Base-by-base conservation (phyloP, 371 early-diverging fungal genomes). In the Rhizopus delemar region DNA sequence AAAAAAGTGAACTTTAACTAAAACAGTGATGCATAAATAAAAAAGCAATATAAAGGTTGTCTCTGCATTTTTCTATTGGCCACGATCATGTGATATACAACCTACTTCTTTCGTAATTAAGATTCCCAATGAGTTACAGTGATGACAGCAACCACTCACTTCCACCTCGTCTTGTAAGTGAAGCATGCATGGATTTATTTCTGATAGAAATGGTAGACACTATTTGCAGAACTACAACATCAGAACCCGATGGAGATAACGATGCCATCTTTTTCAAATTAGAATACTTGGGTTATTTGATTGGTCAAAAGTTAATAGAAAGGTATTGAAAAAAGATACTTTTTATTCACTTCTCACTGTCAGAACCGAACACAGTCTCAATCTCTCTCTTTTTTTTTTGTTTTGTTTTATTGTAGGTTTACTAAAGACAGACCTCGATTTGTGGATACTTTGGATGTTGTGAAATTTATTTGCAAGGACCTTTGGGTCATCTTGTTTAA, bases 401-500 rank as follows among this genome's bases (percentile, higher is more conserved):
- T n/a, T n/a, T n/a, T n/a, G n/a, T n/a, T n/a, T 55, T 3, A 16
- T 22, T 38, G 5, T 33, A 92, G 93, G 63, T 82, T 90, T 48
- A 91, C 94, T 11, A 83, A 85, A 59, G 93, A 95, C 57, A 75
- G 89, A 53, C 83, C 87, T 56, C 87, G 96, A 11, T 91, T 98
- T 69, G 76, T 82, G 0, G 97, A 96, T 77, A 95, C 90, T 34
- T 73, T 97, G 43, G 97, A 96, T 50, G 89, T 94, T 16, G 92
- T 98, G 55, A 98, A 98, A 73, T 98, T 95, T 75, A 86, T 98
- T 16, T 98, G 99, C 83, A 97, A 96, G 68, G 99, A 98, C 55
- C 82, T 95, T 43, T 98, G 99, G 99, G 88, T 87, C 45, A 76
- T 90, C 34, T 76, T 94, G 63, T 98, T 97, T 70, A 89, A 92